Evolutionary conservation across 2,329 filamentous ascomycete genomes (phyloP).

Genomic region (Dothistroma pini): DNA sequence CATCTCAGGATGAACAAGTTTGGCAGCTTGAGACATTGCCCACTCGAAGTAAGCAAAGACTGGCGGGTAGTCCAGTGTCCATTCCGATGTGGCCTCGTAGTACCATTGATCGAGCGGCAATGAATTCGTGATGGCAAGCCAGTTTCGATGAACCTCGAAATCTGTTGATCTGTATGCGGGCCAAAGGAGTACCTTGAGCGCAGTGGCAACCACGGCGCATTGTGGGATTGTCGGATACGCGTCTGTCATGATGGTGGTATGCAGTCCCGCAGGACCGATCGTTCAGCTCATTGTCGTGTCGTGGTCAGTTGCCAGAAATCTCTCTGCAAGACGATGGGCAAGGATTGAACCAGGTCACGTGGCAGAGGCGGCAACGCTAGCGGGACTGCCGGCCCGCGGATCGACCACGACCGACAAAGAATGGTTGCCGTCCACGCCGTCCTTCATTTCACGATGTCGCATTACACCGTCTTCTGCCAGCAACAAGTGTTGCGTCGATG

Average conservation of each 20-base stretch:
- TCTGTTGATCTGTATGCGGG: conserved; percentile 98
- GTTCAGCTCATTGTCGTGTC: conserved; percentile 4
- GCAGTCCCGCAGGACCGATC: background rate
- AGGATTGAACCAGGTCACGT: background rate
- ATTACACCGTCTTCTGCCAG: background rate
- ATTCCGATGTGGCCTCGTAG: conserved; percentile 95
- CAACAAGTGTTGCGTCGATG: no score
- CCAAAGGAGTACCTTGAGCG: conserved; percentile 87
- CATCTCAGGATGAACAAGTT: conserved; percentile 75
- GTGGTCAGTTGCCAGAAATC: background rate
- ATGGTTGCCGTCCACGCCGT: background rate
- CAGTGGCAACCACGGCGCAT: conserved; percentile 79
- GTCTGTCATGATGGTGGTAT: conserved; percentile 60
- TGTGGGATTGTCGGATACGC: conserved; percentile 83
- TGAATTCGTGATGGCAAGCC: conserved; percentile 92
- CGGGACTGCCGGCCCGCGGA: background rate
- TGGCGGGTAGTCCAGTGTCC: conserved; percentile 97
- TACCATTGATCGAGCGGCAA: conserved; percentile 90
- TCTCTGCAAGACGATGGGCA: background rate
- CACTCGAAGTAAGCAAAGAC: conserved; percentile 99
- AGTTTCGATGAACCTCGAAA: conserved; percentile 98
- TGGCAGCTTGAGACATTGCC: conserved; percentile 76
- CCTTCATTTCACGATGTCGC: conserved; percentile 9
- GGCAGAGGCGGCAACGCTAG: background rate
- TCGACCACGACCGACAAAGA: background rate